Evolutionary conservation across 805 yeast genomes (phyloP).

Genomic region (Priceomyces medius): DNA sequence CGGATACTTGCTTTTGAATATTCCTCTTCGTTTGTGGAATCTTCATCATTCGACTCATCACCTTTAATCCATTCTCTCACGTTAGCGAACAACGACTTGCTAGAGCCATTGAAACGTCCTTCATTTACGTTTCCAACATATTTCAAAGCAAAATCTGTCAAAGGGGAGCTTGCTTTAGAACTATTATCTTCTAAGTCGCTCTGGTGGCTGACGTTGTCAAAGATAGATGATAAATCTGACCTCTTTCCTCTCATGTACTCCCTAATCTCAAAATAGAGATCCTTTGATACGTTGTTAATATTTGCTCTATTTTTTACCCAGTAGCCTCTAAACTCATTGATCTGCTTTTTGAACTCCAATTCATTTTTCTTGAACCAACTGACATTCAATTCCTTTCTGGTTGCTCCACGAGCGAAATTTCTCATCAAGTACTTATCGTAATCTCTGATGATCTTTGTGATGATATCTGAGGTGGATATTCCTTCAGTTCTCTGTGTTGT

Average conservation of each 20-base stretch:
- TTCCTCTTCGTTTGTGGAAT: slow-evolving; percentile 22
- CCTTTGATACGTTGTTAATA: slow-evolving; percentile 71
- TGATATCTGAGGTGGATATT: slow-evolving; percentile 91
- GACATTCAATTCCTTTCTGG: slow-evolving; percentile 92
- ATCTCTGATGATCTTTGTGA: slow-evolving; percentile 91
- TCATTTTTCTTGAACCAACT: slow-evolving; percentile 98
- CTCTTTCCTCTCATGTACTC: slow-evolving; percentile 60
- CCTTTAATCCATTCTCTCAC: slow-evolving; percentile 43
- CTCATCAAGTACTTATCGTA: slow-evolving; percentile 96
- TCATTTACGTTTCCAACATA: slow-evolving; percentile 57
- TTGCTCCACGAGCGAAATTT: slow-evolving; percentile 96
- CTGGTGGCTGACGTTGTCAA: slow-evolving; percentile 21
- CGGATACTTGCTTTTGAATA: background rate
- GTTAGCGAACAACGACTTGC: slow-evolving; percentile 36
- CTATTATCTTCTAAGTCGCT: slow-evolving; percentile 30
- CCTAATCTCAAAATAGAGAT: slow-evolving; percentile 80
- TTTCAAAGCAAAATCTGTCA: slow-evolving; percentile 64
- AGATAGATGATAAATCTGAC: slow-evolving; percentile 25
- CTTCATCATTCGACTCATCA: slow-evolving; percentile 33
- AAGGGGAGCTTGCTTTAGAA: slow-evolving; percentile 47
- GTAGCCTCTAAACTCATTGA: slow-evolving; percentile 80
- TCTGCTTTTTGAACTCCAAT: slow-evolving; percentile 87
- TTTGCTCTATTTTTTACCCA: slow-evolving; percentile 74
- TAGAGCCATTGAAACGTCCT: slow-evolving; percentile 24
- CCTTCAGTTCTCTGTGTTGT: slow-evolving; percentile 98